Evolutionary conservation across 2,329 filamentous ascomycete genomes (phyloP), one percentile per base, ranked within the genome.

Genomic region (Gnomoniopsis smithogilvyi): DNA sequence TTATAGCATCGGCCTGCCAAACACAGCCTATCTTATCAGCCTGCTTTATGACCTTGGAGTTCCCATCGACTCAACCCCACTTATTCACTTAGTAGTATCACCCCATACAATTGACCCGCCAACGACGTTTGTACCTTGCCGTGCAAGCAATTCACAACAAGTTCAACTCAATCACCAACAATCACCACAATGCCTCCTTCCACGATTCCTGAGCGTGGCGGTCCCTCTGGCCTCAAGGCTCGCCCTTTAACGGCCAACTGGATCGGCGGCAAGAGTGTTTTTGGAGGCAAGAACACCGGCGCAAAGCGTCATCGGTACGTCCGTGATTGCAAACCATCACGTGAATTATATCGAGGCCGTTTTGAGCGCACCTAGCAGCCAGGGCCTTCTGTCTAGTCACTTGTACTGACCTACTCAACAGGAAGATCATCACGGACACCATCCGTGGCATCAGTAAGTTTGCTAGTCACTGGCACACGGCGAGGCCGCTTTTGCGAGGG

Each of bases 401-500:
- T 17, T 7, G 17, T 24, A 6, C 41, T 48, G 30, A 51, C 21
- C 17, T n/a, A 50, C 38, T 36, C 54, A 26, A 55, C 43, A 81
- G 82, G 0, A 85, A 83, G 59, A 68, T 83, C 0, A 34, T 76
- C 0, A 75, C 71, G 17, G 82, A 85, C 41, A 76, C 68, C 0
- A 78, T 85, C 10, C 55, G 66, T 0, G 82, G 80, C 0, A 76
- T 85, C 19, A 84, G 81, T 81, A 73, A 65, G 80, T 75, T 52
- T 4, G 51, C 26, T 26, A 26, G 15, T 26, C 14, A 45, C 3
- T 3, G n/a, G n/a, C n/a, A n/a, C n/a, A n/a, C n/a, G n/a, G n/a
- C n/a, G n/a, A n/a, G n/a, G 8, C n/a, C 36, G 8, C 7, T 50
- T 17, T 6, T 33, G 21, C 30, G 1, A 51, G 24, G 14, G 38